Percentiles rank a stretch among this genome's conserved stretches.
These are phyloP conservation scores for Heritiera littoralis DNA, from an alignment of 345 rosid species.

Conservation along the genomic window DNA sequence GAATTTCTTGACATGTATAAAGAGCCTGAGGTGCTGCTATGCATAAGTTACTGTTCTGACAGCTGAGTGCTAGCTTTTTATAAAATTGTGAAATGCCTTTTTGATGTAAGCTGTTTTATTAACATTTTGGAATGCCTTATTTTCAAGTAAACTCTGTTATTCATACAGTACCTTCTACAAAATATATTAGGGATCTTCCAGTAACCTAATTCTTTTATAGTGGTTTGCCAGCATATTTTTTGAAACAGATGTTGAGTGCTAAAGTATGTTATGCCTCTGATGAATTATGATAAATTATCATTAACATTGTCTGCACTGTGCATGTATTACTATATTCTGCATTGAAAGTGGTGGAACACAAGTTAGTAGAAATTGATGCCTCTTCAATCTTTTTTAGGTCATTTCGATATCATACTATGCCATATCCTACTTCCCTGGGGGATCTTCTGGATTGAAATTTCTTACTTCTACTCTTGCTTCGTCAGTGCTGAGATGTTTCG, in stretches of 20 bases:
- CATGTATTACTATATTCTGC: not conserved
- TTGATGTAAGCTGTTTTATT: not conserved
- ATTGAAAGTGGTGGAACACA: not conserved
- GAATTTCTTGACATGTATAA: not conserved
- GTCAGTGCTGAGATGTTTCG: slow-evolving; percentile 41
- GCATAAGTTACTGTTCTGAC: slow-evolving; percentile 1
- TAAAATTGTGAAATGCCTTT: not conserved
- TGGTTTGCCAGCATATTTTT: not conserved
- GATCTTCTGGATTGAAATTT: slow-evolving; percentile 47
- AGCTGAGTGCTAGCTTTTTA: not conserved
- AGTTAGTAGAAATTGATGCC: slow-evolving; percentile 11
- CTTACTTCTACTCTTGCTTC: slow-evolving; percentile 41
- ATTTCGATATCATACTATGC: slow-evolving; percentile 44
- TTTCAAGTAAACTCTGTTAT: no score
- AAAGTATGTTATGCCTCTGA: not conserved
- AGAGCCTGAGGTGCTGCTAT: not conserved
- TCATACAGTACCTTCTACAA: not conserved
- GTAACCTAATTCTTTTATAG: not conserved
- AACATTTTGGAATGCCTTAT: not conserved
- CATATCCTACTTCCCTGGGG: slow-evolving; percentile 57
- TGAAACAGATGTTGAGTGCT: not conserved
- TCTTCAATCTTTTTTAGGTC: slow-evolving; percentile 33
- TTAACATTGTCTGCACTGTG: not conserved
- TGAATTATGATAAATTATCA: not conserved
- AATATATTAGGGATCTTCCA: not conserved